phyloP scores from a whole-genome alignment of 164 flowering plant genomes.

The Macadamia tetraphylla region DNA sequence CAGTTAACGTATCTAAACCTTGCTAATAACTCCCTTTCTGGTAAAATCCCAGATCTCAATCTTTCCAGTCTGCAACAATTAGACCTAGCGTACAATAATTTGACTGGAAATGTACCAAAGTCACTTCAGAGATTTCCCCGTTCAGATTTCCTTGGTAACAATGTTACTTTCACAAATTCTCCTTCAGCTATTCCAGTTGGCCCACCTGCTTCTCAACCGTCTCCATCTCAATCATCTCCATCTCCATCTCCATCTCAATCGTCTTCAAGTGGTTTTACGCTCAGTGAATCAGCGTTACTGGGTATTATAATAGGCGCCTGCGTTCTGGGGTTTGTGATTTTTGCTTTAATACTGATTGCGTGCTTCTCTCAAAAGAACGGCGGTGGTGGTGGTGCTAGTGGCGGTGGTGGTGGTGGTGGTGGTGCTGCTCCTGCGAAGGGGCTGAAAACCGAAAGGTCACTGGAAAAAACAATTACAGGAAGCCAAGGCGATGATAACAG shows the following conservation, averaged over 20 bases:
- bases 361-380: conserved; percentile 27
- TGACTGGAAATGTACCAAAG: conserved; percentile 54
- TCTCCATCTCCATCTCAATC: too few relatives aligned
- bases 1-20: conserved; percentile 49
- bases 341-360: conserved; percentile 39
- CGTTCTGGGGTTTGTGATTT: conserved; percentile 29
- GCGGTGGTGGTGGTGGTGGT: conserved; percentile 11
- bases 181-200: conserved; percentile 19
- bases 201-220: conserved; percentile 28
- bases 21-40: conserved; percentile 64
- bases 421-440: conserved; percentile 11
- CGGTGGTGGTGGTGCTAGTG: conserved; percentile 10
- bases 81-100: conserved; percentile 56
- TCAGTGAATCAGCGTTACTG: conserved; percentile 47
- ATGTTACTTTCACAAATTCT: conserved; percentile 20
- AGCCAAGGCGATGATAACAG: conserved; percentile 39
- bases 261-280: conserved; percentile 20
- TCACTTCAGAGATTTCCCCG: conserved; percentile 61
- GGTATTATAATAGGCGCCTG: conserved; percentile 55
- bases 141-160: conserved; percentile 58
- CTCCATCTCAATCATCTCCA: not conserved
- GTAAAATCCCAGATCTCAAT: conserved; percentile 61
- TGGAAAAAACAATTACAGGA: conserved; percentile 31
- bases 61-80: conserved; percentile 46
- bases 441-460: conserved; percentile 36